Percentiles rank a stretch among this genome's conserved stretches.
Evolutionary conservation across 192 early-diverging fungal genomes (phyloP).

Genomic region (Paraglomus brasilianum): DNA sequence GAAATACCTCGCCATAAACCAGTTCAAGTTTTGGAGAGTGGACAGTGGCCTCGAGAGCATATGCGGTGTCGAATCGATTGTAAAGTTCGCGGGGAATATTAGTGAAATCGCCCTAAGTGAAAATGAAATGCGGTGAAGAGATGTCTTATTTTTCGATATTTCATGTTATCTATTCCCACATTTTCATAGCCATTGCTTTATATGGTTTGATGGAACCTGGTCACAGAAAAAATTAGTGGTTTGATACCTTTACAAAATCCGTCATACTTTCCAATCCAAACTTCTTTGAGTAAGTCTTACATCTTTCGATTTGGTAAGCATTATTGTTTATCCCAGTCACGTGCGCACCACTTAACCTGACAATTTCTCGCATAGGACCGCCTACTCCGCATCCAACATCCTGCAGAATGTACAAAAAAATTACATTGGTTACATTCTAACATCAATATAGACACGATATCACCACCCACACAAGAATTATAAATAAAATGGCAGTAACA

Average conservation of each 20-base stretch:
- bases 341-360: constrained; percentile 69
- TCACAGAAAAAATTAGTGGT: too few relatives aligned
- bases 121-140: background rate
- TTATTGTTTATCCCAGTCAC: constrained; percentile 93
- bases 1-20: constrained; percentile 82
- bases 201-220: too few relatives aligned
- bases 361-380: constrained; percentile 85
- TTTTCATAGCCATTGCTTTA: too few relatives aligned
- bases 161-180: too few relatives aligned
- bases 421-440: too few relatives aligned
- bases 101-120: constrained; percentile 52
- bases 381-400: constrained; percentile 94
- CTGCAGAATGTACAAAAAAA: too few relatives aligned
- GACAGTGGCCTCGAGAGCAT: constrained; percentile 86
- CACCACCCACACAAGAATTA: too few relatives aligned
- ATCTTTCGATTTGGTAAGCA: constrained; percentile 85
- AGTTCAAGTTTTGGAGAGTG: constrained; percentile 79
- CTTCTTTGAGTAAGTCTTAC: constrained; percentile 69
- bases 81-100: constrained; percentile 76
- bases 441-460: background rate
- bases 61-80: constrained; percentile 76
- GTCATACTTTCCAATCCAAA: constrained; percentile 60
- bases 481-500: constrained; percentile 13
- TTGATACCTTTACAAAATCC: constrained; percentile 71
- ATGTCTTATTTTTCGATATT: too few relatives aligned